Percentiles rank a stretch among this genome's conserved stretches.
These are phyloP conservation scores for Mycena epipterygia DNA, from an alignment of 768 basidiomycete species.

Conservation along the genomic window DNA sequence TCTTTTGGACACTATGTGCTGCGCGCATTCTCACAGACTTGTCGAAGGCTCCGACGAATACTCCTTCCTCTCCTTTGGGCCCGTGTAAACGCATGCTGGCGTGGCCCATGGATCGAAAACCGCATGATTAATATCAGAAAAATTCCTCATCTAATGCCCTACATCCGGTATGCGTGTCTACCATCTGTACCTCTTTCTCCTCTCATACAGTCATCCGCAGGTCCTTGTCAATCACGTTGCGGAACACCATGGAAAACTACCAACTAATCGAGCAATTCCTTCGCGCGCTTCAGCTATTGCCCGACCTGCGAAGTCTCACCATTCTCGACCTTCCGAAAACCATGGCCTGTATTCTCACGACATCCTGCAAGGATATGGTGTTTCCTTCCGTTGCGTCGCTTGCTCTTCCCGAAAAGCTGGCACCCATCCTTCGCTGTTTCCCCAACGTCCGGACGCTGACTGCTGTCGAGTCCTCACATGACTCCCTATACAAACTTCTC, in stretches of 20 bases:
- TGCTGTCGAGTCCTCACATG: too few relatives aligned
- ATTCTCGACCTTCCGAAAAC: background rate
- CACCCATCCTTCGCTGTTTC: constrained; percentile 6
- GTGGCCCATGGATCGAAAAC: background rate
- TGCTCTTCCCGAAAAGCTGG: background rate
- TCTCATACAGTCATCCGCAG: background rate
- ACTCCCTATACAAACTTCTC: background rate
- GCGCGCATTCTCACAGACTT: constrained; percentile 22
- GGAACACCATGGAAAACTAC: constrained; percentile 5
- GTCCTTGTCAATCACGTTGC: constrained; percentile 1
- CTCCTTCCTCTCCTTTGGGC: constrained; percentile 19
- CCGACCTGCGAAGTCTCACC: background rate
- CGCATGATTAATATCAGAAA: constrained; percentile 22
- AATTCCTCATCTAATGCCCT: constrained; percentile 2
- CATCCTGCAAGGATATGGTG: background rate
- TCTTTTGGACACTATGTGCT: constrained; percentile 6
- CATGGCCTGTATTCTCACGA: background rate
- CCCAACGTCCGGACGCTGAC: constrained; percentile 7
- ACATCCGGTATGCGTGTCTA: constrained; percentile 11
- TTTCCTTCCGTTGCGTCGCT: constrained; percentile 12
- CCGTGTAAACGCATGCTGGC: background rate
- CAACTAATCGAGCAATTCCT: constrained; percentile 17
- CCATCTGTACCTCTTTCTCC: background rate
- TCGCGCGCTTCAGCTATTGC: constrained; percentile 10
- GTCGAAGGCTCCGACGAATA: background rate